Percentiles rank a stretch among this genome's conserved stretches.
These are phyloP conservation scores for Fusarium nodosum DNA, from an alignment of 2,329 filamentous ascomycete species.

Conservation along the genomic window DNA sequence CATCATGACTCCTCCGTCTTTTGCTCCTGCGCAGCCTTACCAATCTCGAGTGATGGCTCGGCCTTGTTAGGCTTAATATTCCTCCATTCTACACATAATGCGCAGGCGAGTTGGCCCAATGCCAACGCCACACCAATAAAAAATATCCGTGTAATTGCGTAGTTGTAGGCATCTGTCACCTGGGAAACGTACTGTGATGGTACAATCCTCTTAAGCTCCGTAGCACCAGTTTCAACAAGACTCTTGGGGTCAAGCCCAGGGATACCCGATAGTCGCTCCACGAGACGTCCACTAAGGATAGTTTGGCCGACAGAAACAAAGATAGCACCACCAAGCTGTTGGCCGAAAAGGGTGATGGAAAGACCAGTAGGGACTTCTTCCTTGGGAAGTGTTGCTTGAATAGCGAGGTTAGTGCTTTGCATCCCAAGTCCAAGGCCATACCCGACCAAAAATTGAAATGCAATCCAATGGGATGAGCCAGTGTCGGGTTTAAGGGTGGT, in stretches of 20 bases:
- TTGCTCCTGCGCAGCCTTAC: slow-evolving; percentile 8
- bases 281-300: slow-evolving; percentile 64
- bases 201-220: slow-evolving; percentile 69
- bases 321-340: slow-evolving; percentile 71
- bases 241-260: slow-evolving; percentile 59
- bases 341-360: slow-evolving; percentile 69
- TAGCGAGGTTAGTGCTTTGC: slow-evolving; percentile 69
- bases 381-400: slow-evolving; percentile 66
- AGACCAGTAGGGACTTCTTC: slow-evolving; percentile 69
- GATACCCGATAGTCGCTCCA: slow-evolving; percentile 55
- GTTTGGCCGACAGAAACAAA: slow-evolving; percentile 70
- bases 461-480: slow-evolving; percentile 68
- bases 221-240: slow-evolving; percentile 67
- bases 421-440: slow-evolving; percentile 71
- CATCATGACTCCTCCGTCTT: slow-evolving; percentile 37
- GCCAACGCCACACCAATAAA: slow-evolving; percentile 71
- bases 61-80: slow-evolving; percentile 70
- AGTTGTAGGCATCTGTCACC: slow-evolving; percentile 75
- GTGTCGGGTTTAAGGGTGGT: slow-evolving; percentile 66
- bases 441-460: slow-evolving; percentile 70
- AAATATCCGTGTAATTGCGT: slow-evolving; percentile 72
- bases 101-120: slow-evolving; percentile 67
- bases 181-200: slow-evolving; percentile 61
- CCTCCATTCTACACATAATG: slow-evolving; percentile 74
- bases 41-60: slow-evolving; percentile 28